These are phyloP conservation scores for Daldinia childiae DNA, from an alignment of 495 filamentous ascomycete species.

Conservation along the genomic window DNA sequence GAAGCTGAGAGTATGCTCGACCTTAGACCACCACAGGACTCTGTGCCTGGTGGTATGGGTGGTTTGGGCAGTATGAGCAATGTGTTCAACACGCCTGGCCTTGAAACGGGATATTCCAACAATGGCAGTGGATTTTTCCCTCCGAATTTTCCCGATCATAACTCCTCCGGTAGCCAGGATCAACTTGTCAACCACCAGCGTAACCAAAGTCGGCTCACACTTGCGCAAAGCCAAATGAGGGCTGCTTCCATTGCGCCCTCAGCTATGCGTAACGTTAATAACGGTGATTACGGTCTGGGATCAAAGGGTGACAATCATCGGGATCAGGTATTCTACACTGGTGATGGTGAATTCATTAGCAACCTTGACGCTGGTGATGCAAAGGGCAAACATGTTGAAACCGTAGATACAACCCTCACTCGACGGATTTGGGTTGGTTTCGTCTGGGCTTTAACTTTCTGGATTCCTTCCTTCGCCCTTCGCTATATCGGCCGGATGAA, in stretches of 20 bases:
- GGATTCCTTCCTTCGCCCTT: slow-evolving; percentile 89
- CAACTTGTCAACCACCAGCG: slow-evolving; percentile 71
- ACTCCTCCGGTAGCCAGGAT: slow-evolving; percentile 73
- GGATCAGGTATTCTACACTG: slow-evolving; percentile 74
- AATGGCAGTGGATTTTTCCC: slow-evolving; percentile 77
- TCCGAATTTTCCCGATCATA: slow-evolving; percentile 65
- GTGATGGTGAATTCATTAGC: slow-evolving; percentile 64
- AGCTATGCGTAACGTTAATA: slow-evolving; percentile 67
- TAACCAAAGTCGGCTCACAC: slow-evolving; percentile 64
- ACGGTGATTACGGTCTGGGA: slow-evolving; percentile 88
- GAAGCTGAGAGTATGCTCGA: slow-evolving; percentile 97
- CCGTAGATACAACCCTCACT: slow-evolving; percentile 66
- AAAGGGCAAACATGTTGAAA: slow-evolving; percentile 77
- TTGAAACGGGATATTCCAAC: slow-evolving; percentile 73
- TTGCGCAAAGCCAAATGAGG: slow-evolving; percentile 65
- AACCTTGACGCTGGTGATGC: slow-evolving; percentile 78
- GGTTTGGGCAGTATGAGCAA: slow-evolving; percentile 50
- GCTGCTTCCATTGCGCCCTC: slow-evolving; percentile 81
- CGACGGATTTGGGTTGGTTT: slow-evolving; percentile 81
- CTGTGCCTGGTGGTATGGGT: slow-evolving; percentile 46
- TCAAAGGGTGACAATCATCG: slow-evolving; percentile 82
- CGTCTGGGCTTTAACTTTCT: slow-evolving; percentile 90
- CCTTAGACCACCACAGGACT: slow-evolving; percentile 68
- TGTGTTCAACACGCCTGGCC: slow-evolving; percentile 56
- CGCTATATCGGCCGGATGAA: slow-evolving; percentile 93